A percentile compares a stretch with the other conserved stretches of the same genome.
These are phyloP conservation scores for Penicillium sp. DNA, from an alignment of 2,329 filamentous ascomycete genomes.

Conservation along the genomic window DNA sequence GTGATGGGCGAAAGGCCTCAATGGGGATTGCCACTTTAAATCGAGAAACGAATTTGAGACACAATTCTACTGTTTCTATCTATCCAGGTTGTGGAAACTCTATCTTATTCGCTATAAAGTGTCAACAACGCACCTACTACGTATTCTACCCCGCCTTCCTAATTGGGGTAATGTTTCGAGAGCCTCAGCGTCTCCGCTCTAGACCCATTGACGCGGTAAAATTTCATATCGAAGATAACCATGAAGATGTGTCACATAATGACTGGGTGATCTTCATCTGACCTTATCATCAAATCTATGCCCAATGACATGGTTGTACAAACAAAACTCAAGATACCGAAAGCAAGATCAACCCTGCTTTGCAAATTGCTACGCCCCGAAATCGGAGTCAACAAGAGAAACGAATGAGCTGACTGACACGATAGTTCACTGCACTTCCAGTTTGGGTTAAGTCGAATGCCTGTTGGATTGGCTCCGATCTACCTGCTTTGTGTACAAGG, in stretches of 20 bases:
- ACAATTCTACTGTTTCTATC: not conserved
- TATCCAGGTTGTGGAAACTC: not conserved
- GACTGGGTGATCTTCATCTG: not conserved
- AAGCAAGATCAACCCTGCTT: not conserved
- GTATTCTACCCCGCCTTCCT: not conserved
- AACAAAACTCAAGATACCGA: not conserved
- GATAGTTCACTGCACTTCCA: not conserved
- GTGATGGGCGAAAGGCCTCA: not conserved
- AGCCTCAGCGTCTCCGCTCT: not conserved
- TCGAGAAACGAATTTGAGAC: not conserved
- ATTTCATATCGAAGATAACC: not conserved
- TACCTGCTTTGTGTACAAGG: not conserved
- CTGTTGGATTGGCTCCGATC: not conserved
- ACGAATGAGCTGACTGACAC: not conserved
- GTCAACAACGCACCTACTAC: not conserved
- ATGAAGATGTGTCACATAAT: not conserved
- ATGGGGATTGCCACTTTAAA: not conserved
- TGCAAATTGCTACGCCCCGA: not conserved
- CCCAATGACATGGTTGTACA: not conserved
- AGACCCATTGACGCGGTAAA: not conserved
- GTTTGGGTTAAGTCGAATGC: no score
- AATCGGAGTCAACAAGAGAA: not conserved
- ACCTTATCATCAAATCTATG: not conserved
- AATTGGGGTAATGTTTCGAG: constrained; percentile 1
- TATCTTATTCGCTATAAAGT: not conserved